Conservation (phyloP, 2,329 filamentous ascomycete genomes). For the Didymella lethalis region DNA sequence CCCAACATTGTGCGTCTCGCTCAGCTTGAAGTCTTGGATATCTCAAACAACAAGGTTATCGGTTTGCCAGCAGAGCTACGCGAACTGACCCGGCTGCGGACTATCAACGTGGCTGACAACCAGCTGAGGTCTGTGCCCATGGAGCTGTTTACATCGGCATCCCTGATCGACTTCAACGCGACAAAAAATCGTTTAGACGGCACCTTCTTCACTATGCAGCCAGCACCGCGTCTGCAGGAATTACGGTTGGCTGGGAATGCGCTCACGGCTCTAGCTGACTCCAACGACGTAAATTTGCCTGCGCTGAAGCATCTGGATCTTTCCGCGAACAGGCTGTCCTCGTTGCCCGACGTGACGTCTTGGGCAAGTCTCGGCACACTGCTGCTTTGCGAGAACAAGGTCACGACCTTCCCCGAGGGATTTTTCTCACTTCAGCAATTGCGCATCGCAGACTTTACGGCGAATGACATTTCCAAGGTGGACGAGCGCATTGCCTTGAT, state of each 20-base stretch:
- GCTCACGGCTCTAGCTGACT: constrained; percentile 62
- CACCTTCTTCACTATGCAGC: constrained; percentile 69
- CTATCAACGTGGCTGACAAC: constrained; percentile 84
- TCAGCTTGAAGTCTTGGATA: constrained; percentile 79
- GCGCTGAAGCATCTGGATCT: constrained; percentile 76
- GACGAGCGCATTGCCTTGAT: constrained; percentile 81
- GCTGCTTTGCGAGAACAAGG: constrained; percentile 80
- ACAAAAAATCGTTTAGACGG: constrained; percentile 81
- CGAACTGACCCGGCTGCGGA: constrained; percentile 73
- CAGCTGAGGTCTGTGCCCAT: constrained; percentile 75
- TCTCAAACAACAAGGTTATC: constrained; percentile 81
- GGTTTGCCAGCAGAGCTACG: constrained; percentile 72
- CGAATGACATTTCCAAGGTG: constrained; percentile 80
- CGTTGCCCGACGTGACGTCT: constrained; percentile 74
- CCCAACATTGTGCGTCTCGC: constrained; percentile 68
- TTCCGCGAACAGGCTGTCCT: constrained; percentile 80
- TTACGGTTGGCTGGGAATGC: constrained; percentile 82
- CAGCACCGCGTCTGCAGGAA: constrained; percentile 71
- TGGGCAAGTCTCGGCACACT: constrained; percentile 79
- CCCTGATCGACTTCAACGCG: constrained; percentile 75
- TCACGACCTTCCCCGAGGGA: constrained; percentile 77
- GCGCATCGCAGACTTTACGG: constrained; percentile 80
- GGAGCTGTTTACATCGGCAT: constrained; percentile 70
- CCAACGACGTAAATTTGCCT: constrained; percentile 68
- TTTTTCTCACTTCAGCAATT: constrained; percentile 73